phyloP scores from a whole-genome alignment of 2,329 filamentous ascomycete species.

The Penicillium frequentans region DNA sequence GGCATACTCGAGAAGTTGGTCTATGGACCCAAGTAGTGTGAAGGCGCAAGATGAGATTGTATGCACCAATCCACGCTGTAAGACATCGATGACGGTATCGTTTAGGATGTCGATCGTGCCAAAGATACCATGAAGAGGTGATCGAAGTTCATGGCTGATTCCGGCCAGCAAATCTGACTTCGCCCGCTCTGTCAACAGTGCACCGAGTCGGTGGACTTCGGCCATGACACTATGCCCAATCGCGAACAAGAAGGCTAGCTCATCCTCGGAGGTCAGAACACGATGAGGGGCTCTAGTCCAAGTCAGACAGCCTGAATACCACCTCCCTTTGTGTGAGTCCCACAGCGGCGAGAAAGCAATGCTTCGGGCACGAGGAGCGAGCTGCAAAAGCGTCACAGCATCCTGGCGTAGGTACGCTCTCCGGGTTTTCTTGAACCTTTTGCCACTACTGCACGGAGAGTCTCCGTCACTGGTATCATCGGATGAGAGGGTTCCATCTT shows the following conservation, averaged over 20 bases:
- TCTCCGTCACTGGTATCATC: conserved; percentile 10
- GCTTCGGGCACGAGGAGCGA: conserved; percentile 18
- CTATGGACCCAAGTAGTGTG: conserved; percentile 42
- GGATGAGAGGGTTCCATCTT: conserved; percentile 37
- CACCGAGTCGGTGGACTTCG: conserved; percentile 24
- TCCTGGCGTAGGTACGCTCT: conserved; percentile 10
- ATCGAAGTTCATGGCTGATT: conserved; percentile 33
- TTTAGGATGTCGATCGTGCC: conserved; percentile 26
- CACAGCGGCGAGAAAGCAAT: conserved; percentile 29
- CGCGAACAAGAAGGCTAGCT: conserved; percentile 23
- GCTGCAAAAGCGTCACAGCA: conserved; percentile 8
- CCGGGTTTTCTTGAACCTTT: conserved; percentile 11
- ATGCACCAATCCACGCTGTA: conserved; percentile 25
- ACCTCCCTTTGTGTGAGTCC: conserved; percentile 28
- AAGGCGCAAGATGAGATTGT: conserved; percentile 39
- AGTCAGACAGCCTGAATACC: conserved; percentile 22
- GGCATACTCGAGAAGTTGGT: conserved; percentile 31
- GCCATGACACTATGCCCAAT: conserved; percentile 30
- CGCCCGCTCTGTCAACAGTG: conserved; percentile 24
- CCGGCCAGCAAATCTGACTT: conserved; percentile 32
- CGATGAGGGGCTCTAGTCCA: conserved; percentile 23
- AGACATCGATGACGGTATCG: conserved; percentile 20
- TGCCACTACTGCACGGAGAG: not conserved
- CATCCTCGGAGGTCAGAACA: conserved; percentile 17
- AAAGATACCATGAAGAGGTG: conserved; percentile 33